Base-by-base conservation (phyloP, 2,329 filamentous ascomycete genomes). In the Penicillium vulpinum region DNA sequence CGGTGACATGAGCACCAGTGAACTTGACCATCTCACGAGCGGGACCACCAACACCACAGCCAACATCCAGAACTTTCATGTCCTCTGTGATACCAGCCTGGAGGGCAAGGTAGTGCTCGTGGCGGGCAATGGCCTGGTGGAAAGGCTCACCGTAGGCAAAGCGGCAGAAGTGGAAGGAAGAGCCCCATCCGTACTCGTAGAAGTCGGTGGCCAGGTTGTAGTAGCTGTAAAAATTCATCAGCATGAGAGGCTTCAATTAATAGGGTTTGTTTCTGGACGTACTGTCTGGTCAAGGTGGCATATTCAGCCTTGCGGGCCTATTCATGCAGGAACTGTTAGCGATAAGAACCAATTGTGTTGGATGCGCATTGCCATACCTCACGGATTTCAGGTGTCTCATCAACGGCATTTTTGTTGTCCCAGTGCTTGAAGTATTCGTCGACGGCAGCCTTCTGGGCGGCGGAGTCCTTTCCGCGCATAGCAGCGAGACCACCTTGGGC, bases 361-460 rank as follows among this genome's bases (percentile, higher is more conserved):
- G 2, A n/a, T 24, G 36, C 8, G 3, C 21, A 33, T 13, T 21
- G 45, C 35, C 84, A 66, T 78, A 91, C 90, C 77, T 91, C 88
- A 71, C 93, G 87, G 66, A 85, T 88, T 69, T 88, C 90, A 53
- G 88, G 85, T 2, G 93, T 97, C 83, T 99, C 94, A 40, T 88
- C 84, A 61, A 83, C 86, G 45, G 81, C 89, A 44, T 80, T 77
- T 79, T 95, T 92, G 80, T 93, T 89, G 76, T 96, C 91, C 90
- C 90, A 96, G 75, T 96, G 92, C 83, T 95, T 95, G 81, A 96
- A 96, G 79, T 96, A 96, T 75, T 95, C 90, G 71, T 94, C 90
- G 28, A 92, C 85, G 45, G 91, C 91, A 51, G 88, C 88, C 74
- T 91, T 85, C 72, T 95, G 90, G 8, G 91, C 91, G 29, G 80